Base-by-base conservation (phyloP, 2,329 filamentous ascomycete genomes). In the Bipolaris sorokiniana region DNA sequence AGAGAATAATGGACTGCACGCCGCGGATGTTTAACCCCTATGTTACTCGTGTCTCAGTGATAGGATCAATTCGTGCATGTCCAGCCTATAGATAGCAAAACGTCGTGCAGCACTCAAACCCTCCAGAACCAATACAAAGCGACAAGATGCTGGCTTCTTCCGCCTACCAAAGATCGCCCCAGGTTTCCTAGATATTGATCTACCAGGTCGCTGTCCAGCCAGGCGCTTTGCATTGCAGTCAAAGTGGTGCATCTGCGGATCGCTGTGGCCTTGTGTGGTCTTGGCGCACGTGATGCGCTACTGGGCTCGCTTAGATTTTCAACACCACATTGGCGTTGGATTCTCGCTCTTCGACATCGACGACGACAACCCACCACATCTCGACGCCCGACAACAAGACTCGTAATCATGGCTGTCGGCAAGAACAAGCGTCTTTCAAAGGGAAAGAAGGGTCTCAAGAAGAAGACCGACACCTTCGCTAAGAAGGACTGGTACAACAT, bases 391-490 rank as follows among this genome's bases (percentile, higher is more conserved):
- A 64, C 63, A 67, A 61, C 58, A 65, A 70, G 77, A 81, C 81
- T 86, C 84, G 84, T 84, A 87, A 88, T 81, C 81, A 90, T 92
- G 89, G 89, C 89, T 86, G 89, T 92, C 82, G 89, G 89, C 85
- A 92, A 92, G 91, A 99, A 99, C 90, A 99, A 99, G 92, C 92
- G 95, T 88, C 89, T 99, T 86, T 98, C 95, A 72, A 99, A 99
- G 89, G 95, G 95, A 86, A 99, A 98, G 92, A 99, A 99, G 89
- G 94, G 95, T 83, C 87, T 98, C 81, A 98, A 98, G 92, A 98
- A 99, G 94, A 94, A 94, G 86, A 94, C 93, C 78, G 95, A 99
- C 83, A 94, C 95, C 78, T 98, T 98, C 87, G 88, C 93, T 78
- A 91, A 94, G 81, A 99, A 99, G 88, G 95, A 98, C 82, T 98